Conservation (phyloP, 2,329 filamentous ascomycete species). For the Aschersonia sp. region DNA sequence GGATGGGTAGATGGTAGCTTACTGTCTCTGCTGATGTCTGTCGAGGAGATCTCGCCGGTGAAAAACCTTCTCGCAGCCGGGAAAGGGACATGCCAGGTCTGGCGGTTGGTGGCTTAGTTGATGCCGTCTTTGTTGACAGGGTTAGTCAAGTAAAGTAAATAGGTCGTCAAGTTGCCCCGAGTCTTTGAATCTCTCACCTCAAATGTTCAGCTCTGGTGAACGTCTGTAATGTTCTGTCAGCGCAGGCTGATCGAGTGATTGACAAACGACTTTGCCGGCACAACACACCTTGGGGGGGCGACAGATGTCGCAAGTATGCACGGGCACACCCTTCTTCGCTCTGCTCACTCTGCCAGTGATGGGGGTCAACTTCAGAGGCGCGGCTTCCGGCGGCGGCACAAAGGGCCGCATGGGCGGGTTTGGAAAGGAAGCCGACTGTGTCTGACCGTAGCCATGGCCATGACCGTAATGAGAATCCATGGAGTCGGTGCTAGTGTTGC, state of each 20-base stretch:
- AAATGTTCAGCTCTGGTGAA: conserved; percentile 50
- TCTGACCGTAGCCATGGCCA: conserved; percentile 9
- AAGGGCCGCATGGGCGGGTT: conserved; percentile 24
- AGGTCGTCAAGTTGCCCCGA: conserved; percentile 3
- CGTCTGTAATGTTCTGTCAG: conserved; percentile 23
- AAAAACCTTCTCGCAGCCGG: conserved; percentile 42
- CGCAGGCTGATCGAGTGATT: not conserved
- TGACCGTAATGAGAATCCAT: conserved; percentile 27
- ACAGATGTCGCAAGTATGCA: conserved; percentile 39
- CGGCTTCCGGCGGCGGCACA: conserved; percentile 20
- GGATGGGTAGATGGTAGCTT: conserved; percentile 7
- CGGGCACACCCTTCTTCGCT: conserved; percentile 44
- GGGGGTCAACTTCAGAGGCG: conserved; percentile 34
- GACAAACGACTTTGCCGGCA: not conserved
- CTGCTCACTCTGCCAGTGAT: conserved; percentile 42
- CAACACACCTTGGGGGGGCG: conserved; percentile 31
- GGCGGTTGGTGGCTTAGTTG: conserved; percentile 44
- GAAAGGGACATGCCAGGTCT: conserved; percentile 32
- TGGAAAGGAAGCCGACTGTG: conserved; percentile 11
- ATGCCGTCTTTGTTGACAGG: conserved; percentile 31
- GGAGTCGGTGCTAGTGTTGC: conserved; percentile 32
- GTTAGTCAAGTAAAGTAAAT: conserved; percentile 10
- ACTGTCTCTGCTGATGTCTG: conserved; percentile 34
- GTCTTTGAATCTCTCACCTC: conserved; percentile 24
- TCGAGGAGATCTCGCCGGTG: conserved; percentile 43